phyloP scores from a whole-genome alignment of 179 eudicot genomes.

The Pouteria campechiana region DNA sequence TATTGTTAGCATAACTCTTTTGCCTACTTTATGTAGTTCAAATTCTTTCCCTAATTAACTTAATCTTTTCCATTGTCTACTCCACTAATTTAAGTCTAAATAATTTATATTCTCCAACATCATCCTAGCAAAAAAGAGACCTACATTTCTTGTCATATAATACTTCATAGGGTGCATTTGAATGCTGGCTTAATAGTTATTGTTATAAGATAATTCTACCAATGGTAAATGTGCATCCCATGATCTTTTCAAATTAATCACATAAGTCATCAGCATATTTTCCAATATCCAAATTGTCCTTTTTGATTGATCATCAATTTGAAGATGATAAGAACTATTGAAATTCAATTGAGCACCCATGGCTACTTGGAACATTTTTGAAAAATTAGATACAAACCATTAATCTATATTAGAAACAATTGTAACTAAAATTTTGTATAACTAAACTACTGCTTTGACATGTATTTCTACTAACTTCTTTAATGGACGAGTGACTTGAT shows the following conservation, averaged over 20 bases:
- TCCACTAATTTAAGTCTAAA: neutral
- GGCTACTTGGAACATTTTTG: no score
- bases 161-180: neutral
- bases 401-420: conserved; percentile 3
- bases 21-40: neutral
- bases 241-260: neutral
- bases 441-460: neutral
- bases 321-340: neutral
- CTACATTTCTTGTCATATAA: neutral
- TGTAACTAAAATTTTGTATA: neutral
- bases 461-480: neutral
- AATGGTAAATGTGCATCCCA: neutral
- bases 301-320: neutral
- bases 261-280: neutral
- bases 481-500: neutral
- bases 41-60: neutral
- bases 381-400: neutral
- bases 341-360: neutral
- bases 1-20: neutral
- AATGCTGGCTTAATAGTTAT: no score
- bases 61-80: neutral
- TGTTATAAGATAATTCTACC: neutral
- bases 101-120: neutral
- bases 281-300: neutral
- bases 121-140: neutral